Evolutionary conservation across 345 rosid genomes (phyloP).

Genomic region (Kandelia obovata): DNA sequence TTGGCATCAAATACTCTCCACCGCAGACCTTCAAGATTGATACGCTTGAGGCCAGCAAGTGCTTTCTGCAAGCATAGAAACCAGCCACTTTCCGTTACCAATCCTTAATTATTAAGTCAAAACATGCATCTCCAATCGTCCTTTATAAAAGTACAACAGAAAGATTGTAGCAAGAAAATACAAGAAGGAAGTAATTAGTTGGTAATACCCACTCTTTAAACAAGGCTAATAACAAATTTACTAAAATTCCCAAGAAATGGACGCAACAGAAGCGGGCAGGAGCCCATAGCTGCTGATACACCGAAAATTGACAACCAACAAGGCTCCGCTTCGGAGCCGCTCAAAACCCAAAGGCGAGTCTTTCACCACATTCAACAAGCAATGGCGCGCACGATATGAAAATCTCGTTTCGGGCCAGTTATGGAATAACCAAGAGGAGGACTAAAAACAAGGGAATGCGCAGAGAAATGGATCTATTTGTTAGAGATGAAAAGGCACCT

Average conservation of each 20-base stretch:
- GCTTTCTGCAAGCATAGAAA: conserved; percentile 67
- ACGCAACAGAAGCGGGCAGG: neutral
- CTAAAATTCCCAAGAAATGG: neutral
- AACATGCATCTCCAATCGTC: neutral
- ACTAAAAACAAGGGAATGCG: neutral
- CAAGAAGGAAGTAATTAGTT: neutral
- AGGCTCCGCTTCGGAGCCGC: neutral
- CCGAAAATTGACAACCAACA: neutral
- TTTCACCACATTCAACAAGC: conserved; percentile 29
- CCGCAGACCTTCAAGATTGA: conserved; percentile 84
- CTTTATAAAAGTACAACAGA: neutral
- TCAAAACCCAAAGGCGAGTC: neutral
- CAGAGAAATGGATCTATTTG: neutral
- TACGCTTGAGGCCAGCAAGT: conserved; percentile 83
- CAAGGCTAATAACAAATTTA: neutral
- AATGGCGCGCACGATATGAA: conserved; percentile 14
- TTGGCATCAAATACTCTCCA: conserved; percentile 99
- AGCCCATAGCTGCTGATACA: neutral
- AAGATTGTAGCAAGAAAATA: neutral
- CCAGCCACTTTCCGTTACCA: neutral
- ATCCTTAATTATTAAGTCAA: neutral
- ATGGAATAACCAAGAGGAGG: too few relatives aligned
- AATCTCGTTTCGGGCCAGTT: neutral
- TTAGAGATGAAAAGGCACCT: conserved; percentile 23
- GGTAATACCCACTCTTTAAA: neutral